A percentile compares a stretch with the other conserved stretches of the same genome.
Evolutionary conservation across 1,284 basidiomycete genomes (phyloP).

Genomic region (Cutaneotrichosporon cyanovorans): DNA sequence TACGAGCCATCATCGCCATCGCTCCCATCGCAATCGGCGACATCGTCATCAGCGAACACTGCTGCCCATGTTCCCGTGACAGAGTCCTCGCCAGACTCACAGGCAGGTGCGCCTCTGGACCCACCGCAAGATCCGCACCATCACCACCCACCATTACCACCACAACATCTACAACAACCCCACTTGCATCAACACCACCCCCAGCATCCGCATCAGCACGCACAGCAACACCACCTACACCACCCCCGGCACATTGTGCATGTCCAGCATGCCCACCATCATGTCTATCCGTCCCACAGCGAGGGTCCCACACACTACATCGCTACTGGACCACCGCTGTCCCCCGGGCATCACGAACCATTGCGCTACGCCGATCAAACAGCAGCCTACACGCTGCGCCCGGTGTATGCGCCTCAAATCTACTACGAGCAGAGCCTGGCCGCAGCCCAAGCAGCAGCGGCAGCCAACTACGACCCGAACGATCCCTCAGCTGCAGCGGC

Average conservation of each 20-base stretch:
- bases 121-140: not conserved
- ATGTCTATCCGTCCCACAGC: not conserved
- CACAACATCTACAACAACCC: not conserved
- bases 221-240: not conserved
- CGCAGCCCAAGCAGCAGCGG: too few relatives aligned
- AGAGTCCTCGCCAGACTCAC: not conserved
- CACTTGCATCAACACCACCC: conserved; percentile 2
- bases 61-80: not conserved
- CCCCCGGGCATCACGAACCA: not conserved
- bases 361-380: conserved; percentile 11
- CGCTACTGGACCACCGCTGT: conserved; percentile 1
- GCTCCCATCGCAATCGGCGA: not conserved
- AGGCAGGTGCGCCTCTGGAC: not conserved
- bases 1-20: not conserved
- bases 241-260: not conserved
- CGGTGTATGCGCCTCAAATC: conserved; percentile 14
- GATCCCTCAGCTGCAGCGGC: not conserved
- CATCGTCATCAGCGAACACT: not conserved
- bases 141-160: too few relatives aligned
- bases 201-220: not conserved
- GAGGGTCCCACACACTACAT: conserved; percentile 11
- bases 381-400: conserved; percentile 2
- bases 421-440: conserved; percentile 14
- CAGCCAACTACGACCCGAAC: conserved; percentile 1
- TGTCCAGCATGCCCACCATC: not conserved